Percentiles rank a stretch among this genome's conserved stretches.
phyloP scores from a whole-genome alignment of 495 filamentous ascomycete genomes.

The Daldinia grandis region DNA sequence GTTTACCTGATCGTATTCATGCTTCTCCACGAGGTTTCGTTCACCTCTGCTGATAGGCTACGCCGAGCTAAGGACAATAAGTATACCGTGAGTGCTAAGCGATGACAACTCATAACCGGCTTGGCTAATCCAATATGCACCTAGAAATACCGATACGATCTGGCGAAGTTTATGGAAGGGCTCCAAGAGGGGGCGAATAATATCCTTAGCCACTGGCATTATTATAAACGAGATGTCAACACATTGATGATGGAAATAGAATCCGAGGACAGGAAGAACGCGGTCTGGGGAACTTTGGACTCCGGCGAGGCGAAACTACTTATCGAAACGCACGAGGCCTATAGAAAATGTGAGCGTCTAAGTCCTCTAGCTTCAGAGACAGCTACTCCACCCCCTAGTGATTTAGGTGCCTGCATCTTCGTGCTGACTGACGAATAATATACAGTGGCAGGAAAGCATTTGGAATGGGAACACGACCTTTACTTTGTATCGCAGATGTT shows the following conservation, averaged over 20 bases:
- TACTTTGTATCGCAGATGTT: constrained; percentile 49
- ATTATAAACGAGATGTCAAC: constrained; percentile 45
- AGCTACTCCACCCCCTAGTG: background rate
- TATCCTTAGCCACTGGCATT: constrained; percentile 50
- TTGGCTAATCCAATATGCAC: background rate
- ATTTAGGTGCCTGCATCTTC: background rate
- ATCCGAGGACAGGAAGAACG: constrained; percentile 20
- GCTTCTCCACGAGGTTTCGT: constrained; percentile 45
- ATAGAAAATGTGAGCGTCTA: background rate
- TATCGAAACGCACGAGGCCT: constrained; percentile 31
- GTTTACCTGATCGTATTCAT: constrained; percentile 55
- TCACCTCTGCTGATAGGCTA: constrained; percentile 42
- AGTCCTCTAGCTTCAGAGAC: background rate
- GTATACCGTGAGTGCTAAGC: constrained; percentile 21
- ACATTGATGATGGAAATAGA: constrained; percentile 9
- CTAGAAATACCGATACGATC: constrained; percentile 34
- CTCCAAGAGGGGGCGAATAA: constrained; percentile 48
- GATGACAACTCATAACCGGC: too few relatives aligned
- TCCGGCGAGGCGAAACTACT: constrained; percentile 22
- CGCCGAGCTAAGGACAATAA: constrained; percentile 44
- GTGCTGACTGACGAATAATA: constrained; percentile 5
- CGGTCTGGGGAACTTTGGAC: constrained; percentile 28
- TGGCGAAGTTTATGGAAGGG: constrained; percentile 40
- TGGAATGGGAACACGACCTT: constrained; percentile 43
- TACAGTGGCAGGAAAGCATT: background rate